These are phyloP conservation scores for Lophiostoma macrostomum DNA, from an alignment of 495 filamentous ascomycete genomes.

Conservation along the genomic window DNA sequence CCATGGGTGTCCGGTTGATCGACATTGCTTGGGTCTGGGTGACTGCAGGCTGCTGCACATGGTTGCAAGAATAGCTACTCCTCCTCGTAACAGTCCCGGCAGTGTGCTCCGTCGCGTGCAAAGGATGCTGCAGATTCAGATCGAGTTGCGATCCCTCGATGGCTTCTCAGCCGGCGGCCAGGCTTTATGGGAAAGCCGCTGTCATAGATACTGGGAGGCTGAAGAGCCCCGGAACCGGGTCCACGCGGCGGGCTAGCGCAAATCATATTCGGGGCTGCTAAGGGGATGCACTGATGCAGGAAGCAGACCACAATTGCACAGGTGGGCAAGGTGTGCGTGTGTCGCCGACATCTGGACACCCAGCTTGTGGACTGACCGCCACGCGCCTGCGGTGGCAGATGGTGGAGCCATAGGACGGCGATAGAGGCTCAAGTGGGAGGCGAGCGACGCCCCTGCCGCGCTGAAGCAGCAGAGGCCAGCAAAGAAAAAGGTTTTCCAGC, in stretches of 20 bases:
- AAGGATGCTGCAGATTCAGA: slow-evolving; percentile 23
- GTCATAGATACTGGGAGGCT: slow-evolving; percentile 31
- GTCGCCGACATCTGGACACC: background rate
- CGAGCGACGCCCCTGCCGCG: too few relatives aligned
- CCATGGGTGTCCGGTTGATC: background rate
- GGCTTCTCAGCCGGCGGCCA: slow-evolving; percentile 10
- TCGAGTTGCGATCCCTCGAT: background rate
- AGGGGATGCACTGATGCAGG: background rate
- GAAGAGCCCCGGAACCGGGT: slow-evolving; percentile 25
- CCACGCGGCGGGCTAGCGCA: slow-evolving; percentile 26
- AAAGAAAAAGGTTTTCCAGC: too few relatives aligned
- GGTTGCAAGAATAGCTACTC: slow-evolving; percentile 15
- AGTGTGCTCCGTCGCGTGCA: slow-evolving; percentile 1
- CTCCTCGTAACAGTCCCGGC: slow-evolving; percentile 10
- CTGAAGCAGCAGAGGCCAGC: too few relatives aligned
- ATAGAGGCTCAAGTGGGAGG: too few relatives aligned
- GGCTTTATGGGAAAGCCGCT: slow-evolving; percentile 20
- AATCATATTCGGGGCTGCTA: slow-evolving; percentile 25
- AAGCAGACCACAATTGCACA: background rate
- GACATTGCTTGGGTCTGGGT: background rate
- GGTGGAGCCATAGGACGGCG: too few relatives aligned
- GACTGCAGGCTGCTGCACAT: slow-evolving; percentile 6
- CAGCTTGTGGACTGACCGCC: background rate
- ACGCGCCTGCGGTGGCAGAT: too few relatives aligned
- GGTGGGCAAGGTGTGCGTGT: background rate